Conservation (phyloP, 352 stramenopile species). For the Phytophthora sansomeana region DNA sequence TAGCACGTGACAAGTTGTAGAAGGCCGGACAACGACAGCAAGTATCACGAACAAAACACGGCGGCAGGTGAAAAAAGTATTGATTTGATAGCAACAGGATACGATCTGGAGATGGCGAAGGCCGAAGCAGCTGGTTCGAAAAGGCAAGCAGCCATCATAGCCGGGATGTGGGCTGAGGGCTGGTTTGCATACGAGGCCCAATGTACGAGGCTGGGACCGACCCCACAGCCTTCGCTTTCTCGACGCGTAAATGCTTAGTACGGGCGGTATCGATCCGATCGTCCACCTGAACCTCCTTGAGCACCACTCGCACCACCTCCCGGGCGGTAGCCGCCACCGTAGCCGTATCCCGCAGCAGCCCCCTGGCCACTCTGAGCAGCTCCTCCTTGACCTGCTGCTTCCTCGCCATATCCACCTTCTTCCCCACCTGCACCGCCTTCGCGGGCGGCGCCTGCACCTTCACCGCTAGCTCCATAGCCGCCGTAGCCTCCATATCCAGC, state of each 20-base stretch:
- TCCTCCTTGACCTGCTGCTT: slow-evolving; percentile 32
- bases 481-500: slow-evolving; percentile 43
- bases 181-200: neutral
- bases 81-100: slow-evolving; percentile 43
- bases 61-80: slow-evolving; percentile 32
- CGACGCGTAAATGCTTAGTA: slow-evolving; percentile 58
- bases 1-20: slow-evolving; percentile 26
- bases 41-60: slow-evolving; percentile 18
- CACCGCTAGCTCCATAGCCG: slow-evolving; percentile 33
- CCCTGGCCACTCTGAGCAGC: slow-evolving; percentile 16
- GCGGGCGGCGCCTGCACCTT: slow-evolving; percentile 11
- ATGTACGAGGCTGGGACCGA: slow-evolving; percentile 10
- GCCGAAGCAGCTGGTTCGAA: slow-evolving; percentile 10
- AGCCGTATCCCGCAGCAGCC: slow-evolving; percentile 38
- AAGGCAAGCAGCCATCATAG: slow-evolving; percentile 17
- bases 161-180: slow-evolving; percentile 16
- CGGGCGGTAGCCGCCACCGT: slow-evolving; percentile 64
- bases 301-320: slow-evolving; percentile 52
- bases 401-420: slow-evolving; percentile 44
- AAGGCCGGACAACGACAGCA: neutral
- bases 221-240: slow-evolving; percentile 27
- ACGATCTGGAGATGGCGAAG: slow-evolving; percentile 24
- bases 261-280: slow-evolving; percentile 86
- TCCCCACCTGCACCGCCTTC: slow-evolving; percentile 43
- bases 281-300: slow-evolving; percentile 65